Base-by-base conservation (phyloP, 129 eudicot species). In the Apium graveolens region DNA sequence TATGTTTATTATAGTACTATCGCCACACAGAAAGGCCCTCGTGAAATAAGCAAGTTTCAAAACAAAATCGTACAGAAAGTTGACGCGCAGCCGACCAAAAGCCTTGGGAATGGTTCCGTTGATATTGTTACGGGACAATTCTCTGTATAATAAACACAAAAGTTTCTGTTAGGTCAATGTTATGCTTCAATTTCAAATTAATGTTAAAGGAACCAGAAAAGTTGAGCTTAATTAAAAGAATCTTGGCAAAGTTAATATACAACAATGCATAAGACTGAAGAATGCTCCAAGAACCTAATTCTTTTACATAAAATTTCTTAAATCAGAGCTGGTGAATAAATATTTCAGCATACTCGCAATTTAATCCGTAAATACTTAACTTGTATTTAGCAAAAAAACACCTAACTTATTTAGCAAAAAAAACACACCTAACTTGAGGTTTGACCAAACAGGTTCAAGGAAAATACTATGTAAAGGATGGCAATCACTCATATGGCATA, bases 61-160 rank as follows among this genome's bases (percentile, higher is more conserved):
- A 53, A 51, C 11, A 6, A 11, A 53, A 18, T 82, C 97, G 82
- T 84, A 94, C 98, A 94, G 45, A 73, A 43, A 80, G n/a, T 41
- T 82, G 76, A 94, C 82, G 37, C 78, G 90, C 84, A 88, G 86
- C 79, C 75, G 89, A 37, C 88, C 77, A 11, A 86, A 86, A 75
- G 76, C 44, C 21, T 83, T 17, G 2, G 98, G 98, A 83, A 94
- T 88, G 31, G 93, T 73, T 78, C 98, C 98, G 78, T 82, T 85
- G 38, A 94, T 37, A 84, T 89, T 89, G 86, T 91, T 94, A 38
- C 88, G 91, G 78, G 93, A 37, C 46, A 94, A 82, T 74, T 94
- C 98, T 71, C 98, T 94, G 95, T 41, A 27, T 26, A 20, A 63
- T 12, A 43, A 27, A 73, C 4, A 73, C 7, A 73, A 43, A 73